Base-by-base conservation (phyloP, 1,284 basidiomycete genomes). In the Chiua sp. region DNA sequence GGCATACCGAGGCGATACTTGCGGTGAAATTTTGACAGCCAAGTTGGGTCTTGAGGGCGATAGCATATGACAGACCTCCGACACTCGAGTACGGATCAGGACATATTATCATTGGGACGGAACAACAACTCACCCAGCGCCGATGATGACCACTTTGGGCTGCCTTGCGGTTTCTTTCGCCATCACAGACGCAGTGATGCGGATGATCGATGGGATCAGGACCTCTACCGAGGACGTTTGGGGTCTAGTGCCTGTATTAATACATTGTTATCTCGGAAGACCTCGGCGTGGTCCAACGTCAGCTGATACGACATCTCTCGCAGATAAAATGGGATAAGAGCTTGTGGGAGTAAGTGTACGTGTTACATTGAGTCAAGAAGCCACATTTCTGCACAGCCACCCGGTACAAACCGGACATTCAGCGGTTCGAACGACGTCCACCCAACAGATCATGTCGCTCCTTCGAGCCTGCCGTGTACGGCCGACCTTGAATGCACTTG, bases 401-500 rank as follows among this genome's bases (percentile, higher is more conserved):
- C 42, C 42, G 42, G 42, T 44, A 10, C 42, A 44, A n/a, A n/a
- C n/a, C n/a, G n/a, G 42, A n/a, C 42, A 42, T 42, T 42, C 39
- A n/a, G 35, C 11, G 32, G 46, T 60, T 23, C 48, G 55, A 37
- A n/a, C n/a, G n/a, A n/a, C n/a, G n/a, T n/a, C 59, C 50, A 57
- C 32, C 65, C n/a, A 53, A 37, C 42, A 49, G n/a, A 82, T 20
- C 10, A 39, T 83, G 81, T 81, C 78, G 63, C 73, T 80, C 59
- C 70, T 82, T 60, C 79, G 79, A 32, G 68, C 67, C 59, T 78
- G 71, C 59, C 72, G 70, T 61, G 70, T 68, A 49, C 73, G 67
- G 60, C 70, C 70, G 35, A 57, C 66, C 10, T 37, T 72, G 22
- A 63, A 63, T 20, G 64, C 68, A 23, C 61, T 71, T 20, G 53